Evolutionary conservation across 2,329 filamentous ascomycete species (phyloP).

Genomic region (Nigrograna mackinnonii): DNA sequence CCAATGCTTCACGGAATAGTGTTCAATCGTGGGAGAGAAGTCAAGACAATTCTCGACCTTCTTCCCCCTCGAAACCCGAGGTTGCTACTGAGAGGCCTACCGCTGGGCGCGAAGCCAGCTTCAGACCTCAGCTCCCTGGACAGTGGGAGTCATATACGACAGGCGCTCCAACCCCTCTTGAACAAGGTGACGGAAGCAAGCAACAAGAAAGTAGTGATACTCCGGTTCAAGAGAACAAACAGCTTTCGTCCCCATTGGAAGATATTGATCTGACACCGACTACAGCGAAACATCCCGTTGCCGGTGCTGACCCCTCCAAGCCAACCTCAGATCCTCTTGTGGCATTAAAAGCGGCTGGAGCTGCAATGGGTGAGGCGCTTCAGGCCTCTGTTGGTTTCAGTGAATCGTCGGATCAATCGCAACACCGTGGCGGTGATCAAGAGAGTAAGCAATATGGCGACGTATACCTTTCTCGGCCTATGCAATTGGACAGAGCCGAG

Average conservation of each 20-base stretch:
- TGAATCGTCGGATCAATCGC: slow-evolving; percentile 12
- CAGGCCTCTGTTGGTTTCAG: slow-evolving; percentile 40
- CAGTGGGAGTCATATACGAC: slow-evolving; percentile 57
- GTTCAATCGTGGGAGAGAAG: slow-evolving; percentile 44
- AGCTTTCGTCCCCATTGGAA: slow-evolving; percentile 19
- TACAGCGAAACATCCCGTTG: slow-evolving; percentile 36
- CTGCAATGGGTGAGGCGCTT: slow-evolving; percentile 52
- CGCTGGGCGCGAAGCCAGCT: slow-evolving; percentile 43
- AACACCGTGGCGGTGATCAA: background rate
- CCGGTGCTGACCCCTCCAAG: slow-evolving; percentile 18
- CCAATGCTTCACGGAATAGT: slow-evolving; percentile 45
- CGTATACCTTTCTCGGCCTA: slow-evolving; percentile 39
- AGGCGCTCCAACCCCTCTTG: slow-evolving; percentile 37
- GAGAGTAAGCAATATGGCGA: slow-evolving; percentile 29
- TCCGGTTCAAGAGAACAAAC: slow-evolving; percentile 2
- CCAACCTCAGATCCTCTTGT: slow-evolving; percentile 28
- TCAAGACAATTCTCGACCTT: slow-evolving; percentile 38
- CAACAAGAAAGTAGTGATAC: slow-evolving; percentile 17
- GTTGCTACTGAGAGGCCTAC: slow-evolving; percentile 23
- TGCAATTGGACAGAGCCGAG: slow-evolving; percentile 41
- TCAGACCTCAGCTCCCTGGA: slow-evolving; percentile 56
- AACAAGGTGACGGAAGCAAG: slow-evolving; percentile 30
- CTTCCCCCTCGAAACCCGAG: slow-evolving; percentile 30
- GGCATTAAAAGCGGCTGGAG: slow-evolving; percentile 51
- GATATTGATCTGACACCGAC: slow-evolving; percentile 39